Evolutionary conservation across 2,329 filamentous ascomycete genomes (phyloP).

Genomic region (Phyllosticta paracitricarpa): DNA sequence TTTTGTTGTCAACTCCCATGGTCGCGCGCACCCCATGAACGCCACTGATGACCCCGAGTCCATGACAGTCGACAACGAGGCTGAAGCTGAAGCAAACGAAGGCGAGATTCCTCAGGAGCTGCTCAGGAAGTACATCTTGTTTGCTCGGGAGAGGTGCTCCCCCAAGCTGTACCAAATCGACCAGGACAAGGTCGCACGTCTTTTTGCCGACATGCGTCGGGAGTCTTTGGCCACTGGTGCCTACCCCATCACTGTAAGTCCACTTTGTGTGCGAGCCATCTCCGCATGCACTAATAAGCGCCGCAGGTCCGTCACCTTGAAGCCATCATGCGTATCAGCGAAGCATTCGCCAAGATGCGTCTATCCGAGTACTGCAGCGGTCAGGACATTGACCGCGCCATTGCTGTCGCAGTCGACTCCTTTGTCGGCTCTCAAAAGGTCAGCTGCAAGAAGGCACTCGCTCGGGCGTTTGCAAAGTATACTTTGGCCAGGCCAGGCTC

Average conservation of each 20-base stretch:
- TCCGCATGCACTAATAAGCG: background rate
- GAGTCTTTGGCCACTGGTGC: conserved; percentile 90
- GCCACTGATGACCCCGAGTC: conserved; percentile 31
- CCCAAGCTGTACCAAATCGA: conserved; percentile 97
- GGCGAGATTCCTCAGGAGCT: conserved; percentile 84
- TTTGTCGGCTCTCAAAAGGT: conserved; percentile 96
- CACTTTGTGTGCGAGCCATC: background rate
- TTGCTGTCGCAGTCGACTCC: conserved; percentile 90
- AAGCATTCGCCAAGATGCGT: conserved; percentile 95
- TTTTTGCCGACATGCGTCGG: conserved; percentile 93
- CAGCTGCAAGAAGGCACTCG: conserved; percentile 92
- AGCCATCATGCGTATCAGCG: conserved; percentile 88
- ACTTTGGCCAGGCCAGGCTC: conserved; percentile 38
- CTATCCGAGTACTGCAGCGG: conserved; percentile 89
- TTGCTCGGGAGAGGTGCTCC: conserved; percentile 76
- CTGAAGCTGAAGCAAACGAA: conserved; percentile 41
- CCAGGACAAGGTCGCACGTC: conserved; percentile 85
- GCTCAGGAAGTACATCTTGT: conserved; percentile 91
- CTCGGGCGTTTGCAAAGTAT: conserved; percentile 93
- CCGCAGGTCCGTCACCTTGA: conserved; percentile 89
- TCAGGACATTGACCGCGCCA: conserved; percentile 90
- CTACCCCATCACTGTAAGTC: conserved; percentile 88
- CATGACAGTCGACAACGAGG: conserved; percentile 51
- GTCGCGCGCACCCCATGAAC: conserved; percentile 65
- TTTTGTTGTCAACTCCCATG: conserved; percentile 92